phyloP scores from a whole-genome alignment of 2,329 filamentous ascomycete species.

The Hymenoscyphus salicellus region DNA sequence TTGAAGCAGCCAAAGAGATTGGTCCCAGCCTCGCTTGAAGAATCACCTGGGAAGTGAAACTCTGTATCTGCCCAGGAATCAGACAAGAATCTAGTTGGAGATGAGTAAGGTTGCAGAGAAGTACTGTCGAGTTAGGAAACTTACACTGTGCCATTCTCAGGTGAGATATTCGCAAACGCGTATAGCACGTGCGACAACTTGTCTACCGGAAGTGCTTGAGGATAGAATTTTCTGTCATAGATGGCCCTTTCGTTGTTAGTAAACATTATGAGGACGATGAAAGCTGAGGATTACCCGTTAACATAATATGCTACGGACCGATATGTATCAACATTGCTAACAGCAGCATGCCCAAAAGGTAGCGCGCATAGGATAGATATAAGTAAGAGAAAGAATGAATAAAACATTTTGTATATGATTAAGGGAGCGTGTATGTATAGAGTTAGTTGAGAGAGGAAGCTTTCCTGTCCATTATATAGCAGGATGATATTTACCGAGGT shows the following conservation, averaged over 20 bases:
- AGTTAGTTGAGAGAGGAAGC: not conserved
- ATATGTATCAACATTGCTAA: not conserved
- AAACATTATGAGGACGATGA: not conserved
- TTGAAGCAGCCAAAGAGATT: conserved; percentile 78
- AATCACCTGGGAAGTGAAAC: conserved; percentile 70
- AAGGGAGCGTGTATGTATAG: not conserved
- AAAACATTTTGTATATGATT: not conserved
- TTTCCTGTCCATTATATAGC: not conserved
- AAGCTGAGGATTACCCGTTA: conserved; percentile 9
- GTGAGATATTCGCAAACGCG: conserved; percentile 78
- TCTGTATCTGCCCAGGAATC: conserved; percentile 18
- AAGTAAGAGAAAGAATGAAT: not conserved
- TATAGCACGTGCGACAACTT: conserved; percentile 85
- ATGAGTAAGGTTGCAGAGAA: conserved; percentile 3
- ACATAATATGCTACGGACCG: conserved; percentile 9
- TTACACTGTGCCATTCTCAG: conserved; percentile 73
- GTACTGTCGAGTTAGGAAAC: conserved; percentile 1
- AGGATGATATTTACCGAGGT: not conserved
- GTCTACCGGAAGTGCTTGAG: conserved; percentile 72
- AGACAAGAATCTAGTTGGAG: conserved; percentile 9
- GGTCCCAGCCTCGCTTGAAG: conserved; percentile 61
- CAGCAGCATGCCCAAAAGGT: not conserved
- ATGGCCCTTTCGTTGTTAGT: conserved; percentile 42
- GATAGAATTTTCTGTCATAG: conserved; percentile 78
- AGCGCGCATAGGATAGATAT: not conserved